phyloP scores from a whole-genome alignment of 1,284 basidiomycete species.

The Pseudozyma pruni region DNA sequence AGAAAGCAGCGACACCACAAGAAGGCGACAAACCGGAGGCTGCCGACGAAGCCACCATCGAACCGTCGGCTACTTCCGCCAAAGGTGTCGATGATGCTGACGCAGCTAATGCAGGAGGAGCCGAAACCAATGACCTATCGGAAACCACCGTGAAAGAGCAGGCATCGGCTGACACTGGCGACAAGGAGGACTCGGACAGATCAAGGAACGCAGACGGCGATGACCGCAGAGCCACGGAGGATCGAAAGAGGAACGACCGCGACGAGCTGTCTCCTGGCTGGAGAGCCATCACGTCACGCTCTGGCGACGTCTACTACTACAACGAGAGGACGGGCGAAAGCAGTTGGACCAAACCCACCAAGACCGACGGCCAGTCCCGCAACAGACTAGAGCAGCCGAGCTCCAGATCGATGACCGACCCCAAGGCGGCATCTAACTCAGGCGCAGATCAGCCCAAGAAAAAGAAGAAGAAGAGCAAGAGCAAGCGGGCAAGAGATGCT shows the following conservation, averaged over 20 bases:
- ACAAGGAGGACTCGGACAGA: background rate
- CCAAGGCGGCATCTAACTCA: background rate
- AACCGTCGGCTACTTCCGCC: background rate
- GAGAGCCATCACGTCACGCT: slow-evolving; percentile 29
- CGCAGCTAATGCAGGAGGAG: background rate
- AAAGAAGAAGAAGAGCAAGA: slow-evolving; percentile 29
- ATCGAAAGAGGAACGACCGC: background rate
- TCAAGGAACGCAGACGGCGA: background rate
- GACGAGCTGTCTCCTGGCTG: slow-evolving; percentile 26
- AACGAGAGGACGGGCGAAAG: slow-evolving; percentile 43
- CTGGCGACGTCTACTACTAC: slow-evolving; percentile 47
- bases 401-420: background rate
- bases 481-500: slow-evolving; percentile 19
- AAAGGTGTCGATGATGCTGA: background rate
- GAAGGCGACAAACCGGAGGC: background rate
- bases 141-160: background rate
- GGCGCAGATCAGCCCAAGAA: slow-evolving; percentile 7
- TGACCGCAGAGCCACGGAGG: background rate
- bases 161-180: too few relatives aligned
- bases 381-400: background rate
- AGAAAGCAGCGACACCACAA: background rate
- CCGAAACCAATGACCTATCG: background rate
- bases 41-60: background rate
- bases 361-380: slow-evolving; percentile 6
- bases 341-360: slow-evolving; percentile 29